phyloP scores from a whole-genome alignment of 1,284 basidiomycete genomes.

The Caloboletus firmus region DNA sequence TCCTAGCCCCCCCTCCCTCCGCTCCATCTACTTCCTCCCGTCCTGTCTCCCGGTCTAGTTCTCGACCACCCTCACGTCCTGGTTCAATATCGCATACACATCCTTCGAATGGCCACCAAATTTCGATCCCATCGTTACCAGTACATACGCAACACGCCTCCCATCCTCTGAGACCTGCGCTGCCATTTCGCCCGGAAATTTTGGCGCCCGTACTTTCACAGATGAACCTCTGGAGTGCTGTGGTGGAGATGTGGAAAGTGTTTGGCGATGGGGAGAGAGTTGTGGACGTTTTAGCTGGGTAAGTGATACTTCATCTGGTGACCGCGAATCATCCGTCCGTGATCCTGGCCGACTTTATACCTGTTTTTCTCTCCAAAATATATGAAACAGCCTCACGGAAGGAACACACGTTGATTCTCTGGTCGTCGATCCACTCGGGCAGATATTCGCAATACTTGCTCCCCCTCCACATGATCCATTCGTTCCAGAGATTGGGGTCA shows the following conservation, averaged over 20 bases:
- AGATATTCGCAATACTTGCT: constrained; percentile 63
- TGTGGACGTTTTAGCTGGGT: constrained; percentile 61
- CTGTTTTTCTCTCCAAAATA: neutral
- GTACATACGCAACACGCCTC: constrained; percentile 9
- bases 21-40: constrained; percentile 10
- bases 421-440: constrained; percentile 64
- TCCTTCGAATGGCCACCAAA: constrained; percentile 6
- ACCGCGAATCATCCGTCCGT: neutral
- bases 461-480: constrained; percentile 16
- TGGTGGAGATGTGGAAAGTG: constrained; percentile 32
- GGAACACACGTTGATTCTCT: constrained; percentile 60
- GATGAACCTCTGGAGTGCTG: constrained; percentile 40
- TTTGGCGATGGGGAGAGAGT: constrained; percentile 22
- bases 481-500: neutral
- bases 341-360: neutral
- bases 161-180: neutral
- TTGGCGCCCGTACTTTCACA: constrained; percentile 84
- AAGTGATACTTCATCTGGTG: constrained; percentile 30
- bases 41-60: constrained; percentile 24
- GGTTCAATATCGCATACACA: constrained; percentile 16
- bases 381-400: constrained; percentile 61
- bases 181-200: constrained; percentile 45
- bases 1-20: constrained; percentile 14
- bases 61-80: constrained; percentile 27
- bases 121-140: constrained; percentile 4